These are phyloP conservation scores for Microbotryomycetes sp. DNA, from an alignment of 1,284 basidiomycete species.

Conservation along the genomic window DNA sequence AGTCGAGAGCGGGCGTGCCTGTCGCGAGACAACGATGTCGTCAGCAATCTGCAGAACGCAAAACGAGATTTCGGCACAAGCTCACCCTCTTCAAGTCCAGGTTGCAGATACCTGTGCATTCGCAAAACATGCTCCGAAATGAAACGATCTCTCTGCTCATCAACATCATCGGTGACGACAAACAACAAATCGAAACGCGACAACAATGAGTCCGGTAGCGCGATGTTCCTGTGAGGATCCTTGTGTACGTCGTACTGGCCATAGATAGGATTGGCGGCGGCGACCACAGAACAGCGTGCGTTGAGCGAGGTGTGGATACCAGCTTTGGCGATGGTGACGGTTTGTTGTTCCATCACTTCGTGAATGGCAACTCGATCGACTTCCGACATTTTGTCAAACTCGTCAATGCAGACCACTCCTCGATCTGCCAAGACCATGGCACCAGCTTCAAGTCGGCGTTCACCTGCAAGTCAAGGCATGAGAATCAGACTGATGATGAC, in stretches of 20 bases:
- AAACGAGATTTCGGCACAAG: background rate
- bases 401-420: slow-evolving; percentile 98
- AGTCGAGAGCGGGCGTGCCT: slow-evolving; percentile 72
- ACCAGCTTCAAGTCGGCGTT: slow-evolving; percentile 91
- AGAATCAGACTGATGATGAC: background rate
- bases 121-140: slow-evolving; percentile 97
- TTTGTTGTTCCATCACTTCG: slow-evolving; percentile 98
- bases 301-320: slow-evolving; percentile 98
- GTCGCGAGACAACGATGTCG: background rate
- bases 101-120: slow-evolving; percentile 94
- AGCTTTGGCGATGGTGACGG: slow-evolving; percentile 98
- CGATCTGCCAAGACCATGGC: slow-evolving; percentile 99
- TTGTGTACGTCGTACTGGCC: slow-evolving; percentile 99
- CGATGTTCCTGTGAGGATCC: slow-evolving; percentile 98
- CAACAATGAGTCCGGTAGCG: slow-evolving; percentile 92
- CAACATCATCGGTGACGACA: slow-evolving; percentile 95
- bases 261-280: slow-evolving; percentile 98
- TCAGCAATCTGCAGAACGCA: background rate
- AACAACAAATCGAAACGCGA: slow-evolving; percentile 99
- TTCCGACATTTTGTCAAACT: slow-evolving; percentile 99
- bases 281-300: slow-evolving; percentile 94
- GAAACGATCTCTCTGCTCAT: slow-evolving; percentile 84
- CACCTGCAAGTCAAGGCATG: slow-evolving; percentile 49
- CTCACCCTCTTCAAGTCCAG: slow-evolving; percentile 87
- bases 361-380: slow-evolving; percentile 99